A percentile compares a stretch with the other conserved stretches of the same genome.
phyloP scores from a whole-genome alignment of 1,139 yeast species.

The Meyerozyma elateridarum region DNA sequence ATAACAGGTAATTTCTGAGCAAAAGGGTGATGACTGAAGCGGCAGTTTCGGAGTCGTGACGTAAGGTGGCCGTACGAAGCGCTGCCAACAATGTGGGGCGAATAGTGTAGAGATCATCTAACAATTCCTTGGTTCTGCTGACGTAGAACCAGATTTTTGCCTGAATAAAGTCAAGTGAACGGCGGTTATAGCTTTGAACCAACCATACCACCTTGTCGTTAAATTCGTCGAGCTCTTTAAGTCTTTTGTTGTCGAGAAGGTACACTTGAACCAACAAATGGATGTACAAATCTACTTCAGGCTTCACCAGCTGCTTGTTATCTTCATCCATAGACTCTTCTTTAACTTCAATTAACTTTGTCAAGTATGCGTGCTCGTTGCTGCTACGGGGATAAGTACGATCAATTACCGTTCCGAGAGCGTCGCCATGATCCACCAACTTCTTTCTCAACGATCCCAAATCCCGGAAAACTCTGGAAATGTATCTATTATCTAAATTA shows the following conservation, averaged over 20 bases:
- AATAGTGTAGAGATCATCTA: conserved; percentile 53
- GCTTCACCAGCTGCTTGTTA: conserved; percentile 31
- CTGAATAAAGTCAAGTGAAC: conserved; percentile 80
- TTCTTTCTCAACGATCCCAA: conserved; percentile 70
- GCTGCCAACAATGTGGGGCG: conserved; percentile 69
- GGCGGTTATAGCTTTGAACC: conserved; percentile 63
- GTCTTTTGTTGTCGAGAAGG: conserved; percentile 59
- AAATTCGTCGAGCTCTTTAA: conserved; percentile 46
- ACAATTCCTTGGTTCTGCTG: conserved; percentile 70
- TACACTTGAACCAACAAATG: conserved; percentile 76
- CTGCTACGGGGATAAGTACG: conserved; percentile 48
- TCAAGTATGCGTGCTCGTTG: conserved; percentile 40
- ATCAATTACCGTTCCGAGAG: conserved; percentile 51
- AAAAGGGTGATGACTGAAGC: conserved; percentile 82
- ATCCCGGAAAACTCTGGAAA: conserved; percentile 81
- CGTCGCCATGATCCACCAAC: conserved; percentile 42
- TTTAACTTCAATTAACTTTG: conserved; percentile 26
- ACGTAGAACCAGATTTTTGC: conserved; percentile 95
- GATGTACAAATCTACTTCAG: conserved; percentile 78
- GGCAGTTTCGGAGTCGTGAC: conserved; percentile 90
- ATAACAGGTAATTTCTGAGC: conserved; percentile 70
- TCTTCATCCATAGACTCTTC: conserved; percentile 20
- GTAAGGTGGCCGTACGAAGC: conserved; percentile 81
- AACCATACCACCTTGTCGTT: conserved; percentile 52
- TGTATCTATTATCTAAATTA: conserved; percentile 80